These are phyloP conservation scores for Ocimum tenuiflorum DNA, from an alignment of 257 asterid species.

Conservation along the genomic window DNA sequence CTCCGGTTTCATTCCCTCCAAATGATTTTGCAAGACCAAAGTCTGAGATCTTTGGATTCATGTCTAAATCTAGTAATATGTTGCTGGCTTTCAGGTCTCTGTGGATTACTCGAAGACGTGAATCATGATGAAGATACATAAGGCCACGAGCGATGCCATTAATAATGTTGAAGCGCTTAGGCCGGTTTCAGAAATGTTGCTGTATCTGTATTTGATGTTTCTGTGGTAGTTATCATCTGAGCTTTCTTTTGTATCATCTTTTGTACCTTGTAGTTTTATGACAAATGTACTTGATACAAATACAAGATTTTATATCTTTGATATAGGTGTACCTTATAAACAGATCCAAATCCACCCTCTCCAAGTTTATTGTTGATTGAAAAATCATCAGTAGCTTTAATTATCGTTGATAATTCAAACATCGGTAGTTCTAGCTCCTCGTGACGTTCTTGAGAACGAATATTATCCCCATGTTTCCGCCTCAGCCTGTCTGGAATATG, in stretches of 20 bases:
- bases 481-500: background rate
- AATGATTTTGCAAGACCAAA: conserved; percentile 42
- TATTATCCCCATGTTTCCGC: background rate
- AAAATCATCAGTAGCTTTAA: conserved; percentile 21
- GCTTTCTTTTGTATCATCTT: too few species aligned
- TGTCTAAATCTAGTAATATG: conserved; percentile 31
- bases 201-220: too few species aligned
- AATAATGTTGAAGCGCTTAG: conserved; percentile 24
- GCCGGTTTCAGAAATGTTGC: too few species aligned
- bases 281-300: background rate
- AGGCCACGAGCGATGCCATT: conserved; percentile 41
- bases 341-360: conserved; percentile 34
- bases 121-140: conserved; percentile 46
- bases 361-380: conserved; percentile 20
- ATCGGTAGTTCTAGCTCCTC: conserved; percentile 19
- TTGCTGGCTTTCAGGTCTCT: conserved; percentile 46
- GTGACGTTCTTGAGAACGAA: background rate
- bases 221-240: too few species aligned
- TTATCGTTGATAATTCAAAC: background rate
- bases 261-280: background rate
- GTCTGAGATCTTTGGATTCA: conserved; percentile 47
- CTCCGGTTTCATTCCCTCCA: conserved; percentile 19
- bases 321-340: conserved; percentile 23
- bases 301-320: too few species aligned
- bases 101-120: conserved; percentile 37